Base-by-base conservation (phyloP, 2,329 filamentous ascomycete genomes). In the Hypoxylon sp. region DNA sequence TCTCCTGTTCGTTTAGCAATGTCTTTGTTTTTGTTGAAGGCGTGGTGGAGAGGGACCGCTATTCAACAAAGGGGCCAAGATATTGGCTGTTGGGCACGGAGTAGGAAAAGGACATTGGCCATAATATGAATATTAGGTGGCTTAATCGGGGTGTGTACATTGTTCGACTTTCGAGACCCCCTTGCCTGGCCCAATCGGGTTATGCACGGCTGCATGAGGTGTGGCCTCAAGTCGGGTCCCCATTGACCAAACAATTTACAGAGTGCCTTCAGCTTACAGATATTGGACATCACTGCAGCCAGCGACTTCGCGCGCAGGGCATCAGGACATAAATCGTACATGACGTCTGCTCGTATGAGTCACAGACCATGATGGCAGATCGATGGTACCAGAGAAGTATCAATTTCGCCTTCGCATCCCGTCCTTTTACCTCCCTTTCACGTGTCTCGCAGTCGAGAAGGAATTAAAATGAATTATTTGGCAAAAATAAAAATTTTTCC, bases 201-300 rank as follows among this genome's bases (percentile, higher is more conserved):
- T 56, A 41, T 62, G 46, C 56, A 72, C 59, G 61, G 39, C 43
- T 65, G 56, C 67, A 72, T 72, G 66, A 65, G 66, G 62, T 64
- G 55, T 63, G 59, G 65, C 39, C 70, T 68, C 59, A 64, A 68
- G 48, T 49, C 53, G 59, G 68, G 69, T 64, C 68, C 68, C 66
- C 62, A 72, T 70, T 72, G 72, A 67, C 72, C 72, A 73, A 67
- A 68, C 72, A 69, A 59, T 51, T 63, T 47, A 24, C 68, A 61
- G 66, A 46, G 32, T 59, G 24, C 28, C 50, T 68, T 70, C 68
- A 74, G 71, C 72, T 71, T 71, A 72, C 71, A 70, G 63, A 68
- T 65, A 71, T 74, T 74, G 72, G 72, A 74, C 72, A 74, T 71
- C 72, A 74, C 61, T 74, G 72, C 72, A 74, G 71, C 59, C 57